These are phyloP conservation scores for Lyophyllum shimeji DNA, from an alignment of 768 basidiomycete genomes.

Conservation along the genomic window DNA sequence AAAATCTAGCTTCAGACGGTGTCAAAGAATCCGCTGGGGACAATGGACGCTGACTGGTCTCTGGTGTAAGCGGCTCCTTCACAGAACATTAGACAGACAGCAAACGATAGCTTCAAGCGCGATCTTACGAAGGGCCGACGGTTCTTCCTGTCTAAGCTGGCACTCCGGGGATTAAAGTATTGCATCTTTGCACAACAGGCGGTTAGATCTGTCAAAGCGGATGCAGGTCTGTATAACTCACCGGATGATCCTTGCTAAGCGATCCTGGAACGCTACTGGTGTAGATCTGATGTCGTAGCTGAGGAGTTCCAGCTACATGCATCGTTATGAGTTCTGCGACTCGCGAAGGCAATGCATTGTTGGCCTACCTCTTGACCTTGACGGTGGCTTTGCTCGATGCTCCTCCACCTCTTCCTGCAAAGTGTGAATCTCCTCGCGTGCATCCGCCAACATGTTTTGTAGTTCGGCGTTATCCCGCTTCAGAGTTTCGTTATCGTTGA, in stretches of 20 bases:
- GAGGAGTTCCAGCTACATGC: slow-evolving; percentile 36
- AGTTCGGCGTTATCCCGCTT: slow-evolving; percentile 83
- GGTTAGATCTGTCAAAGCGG: neutral
- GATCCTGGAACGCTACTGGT: slow-evolving; percentile 45
- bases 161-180: slow-evolving; percentile 19
- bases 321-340: neutral
- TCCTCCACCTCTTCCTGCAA: slow-evolving; percentile 80
- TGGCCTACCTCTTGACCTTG: slow-evolving; percentile 44
- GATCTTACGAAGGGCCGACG: slow-evolving; percentile 22
- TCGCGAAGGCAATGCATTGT: neutral
- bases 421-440: slow-evolving; percentile 71
- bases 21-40: slow-evolving; percentile 38
- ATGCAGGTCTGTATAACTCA: slow-evolving; percentile 14
- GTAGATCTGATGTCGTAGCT: slow-evolving; percentile 40
- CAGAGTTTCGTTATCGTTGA: slow-evolving; percentile 80
- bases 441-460: slow-evolving; percentile 68
- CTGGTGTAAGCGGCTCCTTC: slow-evolving; percentile 45
- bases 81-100: neutral
- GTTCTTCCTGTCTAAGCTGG: slow-evolving; percentile 26
- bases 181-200: slow-evolving; percentile 15
- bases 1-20: slow-evolving; percentile 32
- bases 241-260: slow-evolving; percentile 34
- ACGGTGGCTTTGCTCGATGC: slow-evolving; percentile 49
- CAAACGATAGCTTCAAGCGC: neutral
- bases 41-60: slow-evolving; percentile 41